phyloP scores from a whole-genome alignment of 108 stramenopile species.

The Skeletonema potamos region DNA sequence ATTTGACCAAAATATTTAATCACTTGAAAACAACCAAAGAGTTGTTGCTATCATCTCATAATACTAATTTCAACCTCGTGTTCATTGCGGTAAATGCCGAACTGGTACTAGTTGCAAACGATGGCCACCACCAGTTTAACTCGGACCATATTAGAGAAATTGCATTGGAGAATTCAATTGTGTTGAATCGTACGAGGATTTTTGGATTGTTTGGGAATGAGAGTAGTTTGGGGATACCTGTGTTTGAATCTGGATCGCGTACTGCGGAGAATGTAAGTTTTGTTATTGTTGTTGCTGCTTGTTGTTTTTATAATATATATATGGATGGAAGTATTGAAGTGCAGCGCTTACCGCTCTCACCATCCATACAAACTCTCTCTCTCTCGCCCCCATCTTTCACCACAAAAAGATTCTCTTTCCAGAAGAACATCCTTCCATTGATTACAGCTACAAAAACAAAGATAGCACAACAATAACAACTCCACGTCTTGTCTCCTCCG shows the following conservation, averaged over 20 bases:
- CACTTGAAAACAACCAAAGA: slow-evolving; percentile 23
- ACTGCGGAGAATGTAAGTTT: slow-evolving; percentile 40
- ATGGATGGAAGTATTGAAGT: not conserved
- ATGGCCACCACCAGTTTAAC: too few species aligned
- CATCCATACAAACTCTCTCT: not conserved
- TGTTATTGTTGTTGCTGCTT: not conserved
- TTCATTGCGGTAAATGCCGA: slow-evolving; percentile 30
- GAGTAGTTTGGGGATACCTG: slow-evolving; percentile 12
- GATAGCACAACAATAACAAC: too few species aligned
- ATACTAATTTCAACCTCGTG: slow-evolving; percentile 21
- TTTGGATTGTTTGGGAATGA: slow-evolving; percentile 18
- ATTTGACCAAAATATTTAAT: slow-evolving; percentile 62
- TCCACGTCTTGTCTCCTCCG: slow-evolving; percentile 3
- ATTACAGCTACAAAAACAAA: not conserved
- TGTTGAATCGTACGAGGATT: slow-evolving; percentile 25
- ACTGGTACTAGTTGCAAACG: slow-evolving; percentile 14
- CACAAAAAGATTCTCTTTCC: not conserved
- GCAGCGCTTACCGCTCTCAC: slow-evolving; percentile 10
- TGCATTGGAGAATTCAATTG: slow-evolving; percentile 47
- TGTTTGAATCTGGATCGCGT: slow-evolving; percentile 67
- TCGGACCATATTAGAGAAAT: slow-evolving; percentile 23
- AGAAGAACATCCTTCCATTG: not conserved
- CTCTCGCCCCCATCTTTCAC: not conserved
- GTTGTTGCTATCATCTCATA: too few species aligned
- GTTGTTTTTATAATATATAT: too few species aligned